These are phyloP conservation scores for Eutypella sp. DNA, from an alignment of 2,329 filamentous ascomycete species.

Conservation along the genomic window DNA sequence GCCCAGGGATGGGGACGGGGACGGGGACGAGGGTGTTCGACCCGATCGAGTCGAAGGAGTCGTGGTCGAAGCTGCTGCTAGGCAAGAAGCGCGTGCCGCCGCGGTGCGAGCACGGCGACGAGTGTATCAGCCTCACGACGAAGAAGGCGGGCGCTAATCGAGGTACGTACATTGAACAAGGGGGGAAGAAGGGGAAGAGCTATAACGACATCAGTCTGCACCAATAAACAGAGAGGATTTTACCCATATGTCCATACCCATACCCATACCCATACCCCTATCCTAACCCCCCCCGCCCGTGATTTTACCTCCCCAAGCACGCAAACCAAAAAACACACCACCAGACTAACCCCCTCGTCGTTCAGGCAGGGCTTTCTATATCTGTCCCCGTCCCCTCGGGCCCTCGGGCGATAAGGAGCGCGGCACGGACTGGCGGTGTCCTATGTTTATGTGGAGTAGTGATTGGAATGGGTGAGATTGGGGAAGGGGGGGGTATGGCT, in stretches of 20 bases:
- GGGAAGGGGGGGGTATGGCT: not conserved
- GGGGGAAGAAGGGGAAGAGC: no score
- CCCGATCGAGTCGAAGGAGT: constrained; percentile 68
- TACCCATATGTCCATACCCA: no score
- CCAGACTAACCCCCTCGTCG: constrained; percentile 4
- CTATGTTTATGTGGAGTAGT: constrained; percentile 72
- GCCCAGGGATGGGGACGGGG: no score
- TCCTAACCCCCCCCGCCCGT: not conserved
- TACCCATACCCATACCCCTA: no score
- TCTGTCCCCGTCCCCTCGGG: constrained; percentile 68
- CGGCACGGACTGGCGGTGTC: constrained; percentile 80
- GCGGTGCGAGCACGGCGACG: constrained; percentile 81
- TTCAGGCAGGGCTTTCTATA: constrained; percentile 59
- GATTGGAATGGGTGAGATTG: constrained; percentile 43
- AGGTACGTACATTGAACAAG: no score
- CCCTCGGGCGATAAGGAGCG: constrained; percentile 81
- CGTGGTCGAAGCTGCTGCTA: constrained; percentile 83
- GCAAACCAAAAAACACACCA: not conserved
- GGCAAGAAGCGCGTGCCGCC: constrained; percentile 69
- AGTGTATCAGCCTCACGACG: constrained; percentile 76
- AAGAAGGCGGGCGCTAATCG: constrained; percentile 86
- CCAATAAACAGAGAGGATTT: no score
- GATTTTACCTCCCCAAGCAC: constrained; percentile 3
- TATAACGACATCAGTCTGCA: no score
- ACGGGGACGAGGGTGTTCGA: constrained; percentile 59